These are phyloP conservation scores for Cyberlindnera americana DNA, from an alignment of 805 yeast genomes.

Conservation along the genomic window DNA sequence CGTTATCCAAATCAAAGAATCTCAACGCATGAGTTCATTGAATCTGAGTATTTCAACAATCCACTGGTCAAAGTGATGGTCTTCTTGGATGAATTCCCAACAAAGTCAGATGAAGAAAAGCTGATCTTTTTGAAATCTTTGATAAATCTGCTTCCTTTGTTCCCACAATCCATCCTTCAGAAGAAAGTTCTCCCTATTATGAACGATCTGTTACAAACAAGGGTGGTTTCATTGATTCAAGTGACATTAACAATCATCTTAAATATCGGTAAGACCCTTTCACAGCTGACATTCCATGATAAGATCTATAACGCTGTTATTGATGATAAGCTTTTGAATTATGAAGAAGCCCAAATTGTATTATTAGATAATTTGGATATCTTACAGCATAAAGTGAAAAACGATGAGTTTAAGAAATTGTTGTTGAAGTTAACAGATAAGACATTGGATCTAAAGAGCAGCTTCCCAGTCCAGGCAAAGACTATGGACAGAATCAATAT, in stretches of 20 bases:
- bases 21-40: constrained; percentile 63
- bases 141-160: constrained; percentile 46
- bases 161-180: constrained; percentile 40
- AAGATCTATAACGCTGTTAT: constrained; percentile 18
- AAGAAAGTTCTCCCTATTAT: constrained; percentile 75
- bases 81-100: constrained; percentile 78
- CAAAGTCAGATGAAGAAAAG: constrained; percentile 67
- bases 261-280: constrained; percentile 59
- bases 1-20: constrained; percentile 56
- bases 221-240: constrained; percentile 40
- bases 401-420: constrained; percentile 44
- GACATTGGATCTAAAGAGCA: constrained; percentile 29
- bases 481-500: constrained; percentile 42
- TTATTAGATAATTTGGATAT: constrained; percentile 46
- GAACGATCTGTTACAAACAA: constrained; percentile 44
- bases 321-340: constrained; percentile 34
- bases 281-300: constrained; percentile 76
- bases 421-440: constrained; percentile 42
- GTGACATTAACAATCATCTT: constrained; percentile 53
- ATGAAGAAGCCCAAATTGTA: constrained; percentile 39
- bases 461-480: constrained; percentile 48
- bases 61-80: constrained; percentile 77
- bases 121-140: constrained; percentile 65
- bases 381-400: constrained; percentile 42
- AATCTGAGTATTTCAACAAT: constrained; percentile 74